A percentile compares a stretch with the other conserved stretches of the same genome.
Conservation (phyloP, 345 rosid genomes). For the Pugionium dolabratum region DNA sequence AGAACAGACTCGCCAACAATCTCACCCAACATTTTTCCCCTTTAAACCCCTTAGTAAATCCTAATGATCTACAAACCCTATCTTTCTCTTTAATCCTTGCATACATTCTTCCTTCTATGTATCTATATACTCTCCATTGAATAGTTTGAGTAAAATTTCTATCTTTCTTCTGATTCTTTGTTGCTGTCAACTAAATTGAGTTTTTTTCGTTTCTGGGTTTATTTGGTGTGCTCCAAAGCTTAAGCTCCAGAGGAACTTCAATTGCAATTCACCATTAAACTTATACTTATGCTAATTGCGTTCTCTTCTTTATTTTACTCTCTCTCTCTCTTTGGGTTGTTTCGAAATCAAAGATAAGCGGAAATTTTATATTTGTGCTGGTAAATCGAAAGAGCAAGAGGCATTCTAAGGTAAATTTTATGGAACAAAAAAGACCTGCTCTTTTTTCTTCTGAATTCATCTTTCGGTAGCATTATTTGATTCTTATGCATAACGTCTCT, state of each 20-base stretch:
- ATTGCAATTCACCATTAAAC: slow-evolving; percentile 44
- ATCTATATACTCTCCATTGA: background rate
- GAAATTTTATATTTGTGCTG: slow-evolving; percentile 48
- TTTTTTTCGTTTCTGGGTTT: slow-evolving; percentile 1
- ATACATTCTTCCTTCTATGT: background rate
- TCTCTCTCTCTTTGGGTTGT: slow-evolving; percentile 39
- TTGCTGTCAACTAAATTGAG: background rate
- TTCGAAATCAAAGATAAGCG: slow-evolving; percentile 39
- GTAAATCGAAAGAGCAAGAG: slow-evolving; percentile 42
- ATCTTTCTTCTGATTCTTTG: slow-evolving; percentile 34
- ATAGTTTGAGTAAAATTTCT: slow-evolving; percentile 30
- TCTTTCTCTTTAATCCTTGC: background rate
- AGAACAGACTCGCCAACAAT: slow-evolving; percentile 60
- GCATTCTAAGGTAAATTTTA: slow-evolving; percentile 31
- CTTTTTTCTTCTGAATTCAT: slow-evolving; percentile 28
- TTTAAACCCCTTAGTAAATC: slow-evolving; percentile 15
- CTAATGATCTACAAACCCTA: slow-evolving; percentile 17
- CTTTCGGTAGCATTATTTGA: slow-evolving; percentile 15
- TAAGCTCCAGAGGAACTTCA: slow-evolving; percentile 26
- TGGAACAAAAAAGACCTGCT: slow-evolving; percentile 37
- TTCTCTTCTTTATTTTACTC: slow-evolving; percentile 27
- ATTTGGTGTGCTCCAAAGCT: slow-evolving; percentile 17
- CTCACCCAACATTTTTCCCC: slow-evolving; percentile 44
- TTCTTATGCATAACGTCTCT: slow-evolving; percentile 43
- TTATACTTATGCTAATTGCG: slow-evolving; percentile 51